Evolutionary conservation across 139 green algal species (phyloP).

Genomic region (Chlorella sorokiniana): DNA sequence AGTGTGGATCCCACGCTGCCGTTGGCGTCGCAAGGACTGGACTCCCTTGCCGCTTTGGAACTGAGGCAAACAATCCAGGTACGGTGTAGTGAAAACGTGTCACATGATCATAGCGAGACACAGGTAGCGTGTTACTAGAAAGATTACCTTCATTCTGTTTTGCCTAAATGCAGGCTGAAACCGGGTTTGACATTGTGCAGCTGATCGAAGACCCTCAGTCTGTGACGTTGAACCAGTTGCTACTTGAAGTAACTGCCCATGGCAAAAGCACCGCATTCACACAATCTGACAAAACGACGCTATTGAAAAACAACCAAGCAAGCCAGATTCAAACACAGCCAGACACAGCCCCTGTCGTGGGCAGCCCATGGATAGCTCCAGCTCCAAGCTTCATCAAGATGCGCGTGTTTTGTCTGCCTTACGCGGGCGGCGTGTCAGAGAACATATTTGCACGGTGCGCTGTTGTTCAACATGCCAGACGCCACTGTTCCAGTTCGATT

Average conservation of each 20-base stretch:
- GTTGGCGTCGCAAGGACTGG: slow-evolving; percentile 44
- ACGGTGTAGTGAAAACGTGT: background rate
- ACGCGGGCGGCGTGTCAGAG: slow-evolving; percentile 53
- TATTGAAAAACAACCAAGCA: background rate
- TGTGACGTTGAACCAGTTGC: slow-evolving; percentile 27
- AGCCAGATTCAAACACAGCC: background rate
- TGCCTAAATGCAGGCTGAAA: background rate
- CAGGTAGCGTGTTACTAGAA: background rate
- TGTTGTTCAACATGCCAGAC: background rate
- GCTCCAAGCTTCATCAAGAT: slow-evolving; percentile 40
- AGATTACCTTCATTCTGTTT: no score
- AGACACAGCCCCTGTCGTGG: background rate
- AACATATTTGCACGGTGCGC: slow-evolving; percentile 47
- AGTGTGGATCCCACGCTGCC: background rate
- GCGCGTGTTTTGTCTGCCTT: slow-evolving; percentile 58
- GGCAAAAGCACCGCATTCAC: background rate
- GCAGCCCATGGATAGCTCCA: slow-evolving; percentile 46
- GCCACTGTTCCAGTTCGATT: background rate
- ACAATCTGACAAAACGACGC: background rate
- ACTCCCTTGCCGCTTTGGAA: slow-evolving; percentile 55
- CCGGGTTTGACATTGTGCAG: slow-evolving; percentile 27
- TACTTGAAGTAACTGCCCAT: slow-evolving; percentile 26
- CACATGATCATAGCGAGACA: background rate
- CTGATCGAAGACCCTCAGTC: slow-evolving; percentile 39
- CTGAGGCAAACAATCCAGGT: slow-evolving; percentile 47